Evolutionary conservation across 2,329 filamentous ascomycete species (phyloP).

Genomic region (Cordyceps tenuipes): DNA sequence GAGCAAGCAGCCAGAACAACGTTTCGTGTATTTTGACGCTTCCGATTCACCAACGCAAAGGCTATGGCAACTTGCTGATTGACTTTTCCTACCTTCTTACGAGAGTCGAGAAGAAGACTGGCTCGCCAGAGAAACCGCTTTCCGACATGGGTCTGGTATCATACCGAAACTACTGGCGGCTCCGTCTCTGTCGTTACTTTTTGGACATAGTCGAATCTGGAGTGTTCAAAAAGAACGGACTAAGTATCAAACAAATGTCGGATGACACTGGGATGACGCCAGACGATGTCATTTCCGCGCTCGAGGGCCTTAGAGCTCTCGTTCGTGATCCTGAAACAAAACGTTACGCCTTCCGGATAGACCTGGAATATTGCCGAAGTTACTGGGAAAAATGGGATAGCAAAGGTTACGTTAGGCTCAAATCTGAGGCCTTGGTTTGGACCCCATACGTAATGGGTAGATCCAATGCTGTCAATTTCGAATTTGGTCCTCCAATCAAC

Average conservation of each 20-base stretch:
- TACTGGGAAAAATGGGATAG: constrained; percentile 85
- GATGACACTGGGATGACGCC: constrained; percentile 90
- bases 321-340: constrained; percentile 84
- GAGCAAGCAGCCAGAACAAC: constrained; percentile 89
- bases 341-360: constrained; percentile 80
- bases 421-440: constrained; percentile 77
- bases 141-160: constrained; percentile 98
- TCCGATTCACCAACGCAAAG: constrained; percentile 93
- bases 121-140: constrained; percentile 91
- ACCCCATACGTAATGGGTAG: constrained; percentile 96
- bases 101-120: constrained; percentile 84
- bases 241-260: constrained; percentile 63
- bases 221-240: constrained; percentile 33
- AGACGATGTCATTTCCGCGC: constrained; percentile 88
- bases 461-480: constrained; percentile 72
- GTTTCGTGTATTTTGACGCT: constrained; percentile 95
- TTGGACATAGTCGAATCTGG: constrained; percentile 37
- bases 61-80: constrained; percentile 92
- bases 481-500: constrained; percentile 71
- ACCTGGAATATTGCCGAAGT: constrained; percentile 74
- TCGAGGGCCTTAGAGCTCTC: constrained; percentile 83
- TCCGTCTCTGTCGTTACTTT: constrained; percentile 79
- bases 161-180: constrained; percentile 94
- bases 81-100: constrained; percentile 98
- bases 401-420: constrained; percentile 80